Evolutionary conservation across 2,329 filamentous ascomycete species (phyloP), one percentile per base, ranked within the genome.

Genomic region (Epicoccum sorghinum): DNA sequence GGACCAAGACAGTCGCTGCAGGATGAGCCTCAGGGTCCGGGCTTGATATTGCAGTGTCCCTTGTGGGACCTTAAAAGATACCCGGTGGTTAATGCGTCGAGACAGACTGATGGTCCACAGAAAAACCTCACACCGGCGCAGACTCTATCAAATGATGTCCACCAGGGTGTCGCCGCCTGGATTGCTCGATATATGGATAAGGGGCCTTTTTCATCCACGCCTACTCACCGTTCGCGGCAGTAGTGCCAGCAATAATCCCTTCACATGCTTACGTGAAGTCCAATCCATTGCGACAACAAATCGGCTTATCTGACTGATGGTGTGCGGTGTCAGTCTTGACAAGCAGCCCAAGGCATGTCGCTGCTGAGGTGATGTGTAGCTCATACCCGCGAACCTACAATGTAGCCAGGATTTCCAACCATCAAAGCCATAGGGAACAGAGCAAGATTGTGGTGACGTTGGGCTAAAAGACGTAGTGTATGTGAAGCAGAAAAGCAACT

Each of bases 11-110:
- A 30, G 22, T 33, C 22, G n/a, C 18, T 38, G 35, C 50, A 53
- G 38, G 44, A 54, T 33, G 39, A 39, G 44, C 45, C 36, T 45
- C 36, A 54, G 51, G 45, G 45, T 24, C 37, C 24, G 12, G 23
- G 30, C n/a, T 37, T n/a, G 14, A 24, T n/a, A 37, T 43, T 41
- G 29, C 36, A 45, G 27, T 29, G 14, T 47, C 23, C 18, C 32
- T 54, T 27, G 45, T 49, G 40, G 40, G 39, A 44, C 51, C 39
- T 38, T 35, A 22, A 22, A 10, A 22, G n/a, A 35, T 14, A 29
- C 13, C 29, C 35, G 24, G 37, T 25, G 23, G 23, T 40, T 44
- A 40, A 27, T 41, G 10, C 23, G 22, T 25, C 18, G 24, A 22
- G 35, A 36, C 7, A 33, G 7, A 8, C 45, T 39, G 35, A 45